Evolutionary conservation across 768 basidiomycete species (phyloP).

Genomic region (Mycena floridula): DNA sequence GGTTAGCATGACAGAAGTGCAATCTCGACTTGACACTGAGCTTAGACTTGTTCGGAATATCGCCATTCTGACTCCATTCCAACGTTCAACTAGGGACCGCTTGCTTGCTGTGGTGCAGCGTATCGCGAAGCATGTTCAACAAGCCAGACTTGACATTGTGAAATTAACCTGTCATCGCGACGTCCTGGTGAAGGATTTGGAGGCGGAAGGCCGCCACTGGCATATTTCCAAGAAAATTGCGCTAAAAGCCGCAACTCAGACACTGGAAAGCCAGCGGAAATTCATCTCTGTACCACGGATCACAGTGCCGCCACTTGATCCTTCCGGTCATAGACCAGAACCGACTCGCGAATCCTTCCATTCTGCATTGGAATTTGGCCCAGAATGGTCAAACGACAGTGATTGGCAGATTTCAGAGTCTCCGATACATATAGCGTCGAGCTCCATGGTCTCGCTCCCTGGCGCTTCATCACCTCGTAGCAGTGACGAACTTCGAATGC

Average conservation of each 20-base stretch:
- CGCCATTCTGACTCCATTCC: conserved; percentile 83
- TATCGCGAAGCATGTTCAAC: conserved; percentile 59
- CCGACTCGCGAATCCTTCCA: conserved; percentile 59
- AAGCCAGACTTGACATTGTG: conserved; percentile 65
- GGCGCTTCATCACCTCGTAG: conserved; percentile 8
- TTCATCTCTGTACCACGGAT: too few relatives aligned
- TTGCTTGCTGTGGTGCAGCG: conserved; percentile 55
- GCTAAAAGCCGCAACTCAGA: conserved; percentile 64
- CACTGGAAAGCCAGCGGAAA: conserved; percentile 41
- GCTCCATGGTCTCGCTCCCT: conserved; percentile 18
- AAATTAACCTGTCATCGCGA: conserved; percentile 71
- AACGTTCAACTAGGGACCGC: conserved; percentile 73
- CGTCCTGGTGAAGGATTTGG: conserved; percentile 71
- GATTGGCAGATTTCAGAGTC: conserved; percentile 27
- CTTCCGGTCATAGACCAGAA: conserved; percentile 29
- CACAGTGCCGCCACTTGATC: conserved; percentile 5
- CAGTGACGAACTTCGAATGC: conserved; percentile 19
- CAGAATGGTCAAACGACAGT: conserved; percentile 39
- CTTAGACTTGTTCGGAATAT: conserved; percentile 77
- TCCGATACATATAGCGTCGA: too few relatives aligned
- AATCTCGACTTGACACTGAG: conserved; percentile 58
- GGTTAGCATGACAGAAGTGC: conserved; percentile 42
- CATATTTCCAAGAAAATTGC: conserved; percentile 63
- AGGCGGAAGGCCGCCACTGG: conserved; percentile 63
- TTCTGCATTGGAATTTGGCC: conserved; percentile 55